Base-by-base conservation (phyloP, 2,329 filamentous ascomycete genomes). In the Teratosphaeria nubilosa region DNA sequence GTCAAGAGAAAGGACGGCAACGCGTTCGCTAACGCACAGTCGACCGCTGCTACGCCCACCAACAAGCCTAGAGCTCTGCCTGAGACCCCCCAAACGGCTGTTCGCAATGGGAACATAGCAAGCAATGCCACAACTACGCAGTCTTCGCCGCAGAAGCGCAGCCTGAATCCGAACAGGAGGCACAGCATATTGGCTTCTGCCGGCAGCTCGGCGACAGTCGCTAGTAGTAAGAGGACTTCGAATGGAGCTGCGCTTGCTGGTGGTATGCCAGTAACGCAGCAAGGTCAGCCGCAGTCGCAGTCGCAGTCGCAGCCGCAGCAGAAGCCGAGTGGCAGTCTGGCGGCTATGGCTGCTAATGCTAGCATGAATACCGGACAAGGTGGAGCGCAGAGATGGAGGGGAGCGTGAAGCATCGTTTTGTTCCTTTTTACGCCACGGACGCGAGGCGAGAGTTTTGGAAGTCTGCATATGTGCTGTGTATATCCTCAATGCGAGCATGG, bases 81-180 rank as follows among this genome's bases (percentile, higher is more conserved):
- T 9, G 67, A 70, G 50, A 70, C 67, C 69, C 75, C 74, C 0
- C 69, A 77, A 60, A 72, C 75, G 5, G 72, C 74, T 2, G 67
- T 77, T 6, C 73, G 77, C 14, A 81, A 80, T 56, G 75, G 75
- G 53, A 73, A 34, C 24, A 30, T 50, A 22, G 20, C 22, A 10
- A 30, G 16, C 11, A 32, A 14, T 75, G 59, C 75, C 77, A 53
- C 55, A 51, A 48, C 61, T 53, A 58, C 56, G 25, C 60, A 67
- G 45, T 59, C 64, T 41, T 63, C 63, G 45, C 62, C 68, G 27
- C 59, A 64, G 7, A 67, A 68, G 55, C 56, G 60, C 16, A 55
- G 55, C 22, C 54, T 60, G 20, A 60, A 58, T 2, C 24, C 34
- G 32, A 60, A 62, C 48, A 61, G 65, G 31, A 61, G 66, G 25